Conservation (phyloP, 2,329 filamentous ascomycete species). For the Diaporthe caulivora region DNA sequence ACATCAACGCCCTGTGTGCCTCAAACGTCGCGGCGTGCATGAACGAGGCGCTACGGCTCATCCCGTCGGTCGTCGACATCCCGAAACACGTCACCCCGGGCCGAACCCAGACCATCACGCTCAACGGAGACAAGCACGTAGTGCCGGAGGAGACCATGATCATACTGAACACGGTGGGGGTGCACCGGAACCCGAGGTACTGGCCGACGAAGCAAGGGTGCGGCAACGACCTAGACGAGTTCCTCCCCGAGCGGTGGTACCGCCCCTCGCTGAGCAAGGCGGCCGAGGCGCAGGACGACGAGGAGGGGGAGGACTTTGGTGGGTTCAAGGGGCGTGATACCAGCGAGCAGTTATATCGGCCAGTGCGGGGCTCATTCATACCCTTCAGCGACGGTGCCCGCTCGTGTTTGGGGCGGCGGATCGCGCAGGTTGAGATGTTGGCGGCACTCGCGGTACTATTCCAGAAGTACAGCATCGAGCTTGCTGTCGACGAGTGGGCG, state of each 20-base stretch:
- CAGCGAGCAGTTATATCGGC: slow-evolving; percentile 71
- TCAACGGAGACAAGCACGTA: slow-evolving; percentile 69
- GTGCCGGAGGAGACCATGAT: slow-evolving; percentile 70
- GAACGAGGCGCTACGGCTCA: slow-evolving; percentile 81
- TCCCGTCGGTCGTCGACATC: slow-evolving; percentile 78
- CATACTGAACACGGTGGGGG: slow-evolving; percentile 65
- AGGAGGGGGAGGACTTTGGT: slow-evolving; percentile 64
- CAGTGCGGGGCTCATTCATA: slow-evolving; percentile 66
- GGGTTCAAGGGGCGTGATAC: slow-evolving; percentile 72
- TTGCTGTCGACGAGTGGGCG: slow-evolving; percentile 74
- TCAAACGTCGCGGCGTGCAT: slow-evolving; percentile 80
- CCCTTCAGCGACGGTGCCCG: slow-evolving; percentile 71
- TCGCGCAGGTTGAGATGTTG: slow-evolving; percentile 71
- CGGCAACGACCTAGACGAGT: slow-evolving; percentile 73
- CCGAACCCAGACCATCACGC: slow-evolving; percentile 67
- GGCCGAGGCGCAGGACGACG: slow-evolving; percentile 42
- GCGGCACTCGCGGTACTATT: slow-evolving; percentile 67
- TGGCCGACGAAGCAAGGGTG: slow-evolving; percentile 70
- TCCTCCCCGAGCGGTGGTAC: slow-evolving; percentile 81
- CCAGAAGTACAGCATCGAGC: slow-evolving; percentile 74
- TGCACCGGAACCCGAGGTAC: slow-evolving; percentile 77
- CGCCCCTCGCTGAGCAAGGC: slow-evolving; percentile 45
- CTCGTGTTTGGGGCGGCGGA: slow-evolving; percentile 68
- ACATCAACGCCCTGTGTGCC: slow-evolving; percentile 74
- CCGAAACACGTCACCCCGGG: slow-evolving; percentile 72